Conservation (phyloP, 2,329 filamentous ascomycete species). For the Fusarium sp. region DNA sequence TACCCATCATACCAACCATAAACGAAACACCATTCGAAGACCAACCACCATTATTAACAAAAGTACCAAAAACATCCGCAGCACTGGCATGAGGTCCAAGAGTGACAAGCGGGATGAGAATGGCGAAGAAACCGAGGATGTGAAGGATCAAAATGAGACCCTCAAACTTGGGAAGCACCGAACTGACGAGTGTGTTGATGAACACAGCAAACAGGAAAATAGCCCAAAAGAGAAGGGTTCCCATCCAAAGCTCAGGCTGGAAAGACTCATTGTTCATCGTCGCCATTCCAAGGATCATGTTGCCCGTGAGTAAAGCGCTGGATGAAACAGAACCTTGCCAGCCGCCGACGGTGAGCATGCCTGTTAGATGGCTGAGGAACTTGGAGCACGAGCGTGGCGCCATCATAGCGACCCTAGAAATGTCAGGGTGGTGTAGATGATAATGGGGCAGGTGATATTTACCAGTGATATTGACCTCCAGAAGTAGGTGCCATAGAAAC, state of each 20-base stretch:
- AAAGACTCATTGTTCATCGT: constrained; percentile 52
- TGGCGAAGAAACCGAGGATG: constrained; percentile 51
- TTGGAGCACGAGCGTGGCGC: constrained; percentile 59
- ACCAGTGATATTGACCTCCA: constrained; percentile 69
- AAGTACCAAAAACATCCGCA: constrained; percentile 56
- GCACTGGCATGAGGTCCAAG: constrained; percentile 49
- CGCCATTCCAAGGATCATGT: constrained; percentile 54
- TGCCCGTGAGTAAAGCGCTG: constrained; percentile 57
- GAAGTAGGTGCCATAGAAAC: constrained; percentile 61
- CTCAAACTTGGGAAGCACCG: constrained; percentile 61
- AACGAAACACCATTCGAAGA: constrained; percentile 56
- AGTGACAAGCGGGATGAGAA: constrained; percentile 47
- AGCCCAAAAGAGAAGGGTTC: constrained; percentile 61
- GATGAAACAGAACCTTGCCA: constrained; percentile 54
- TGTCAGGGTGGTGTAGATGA: rapidly evolving
- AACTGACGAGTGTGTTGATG: constrained; percentile 61
- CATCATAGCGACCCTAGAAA: constrained; percentile 60
- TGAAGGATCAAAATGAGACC: constrained; percentile 62
- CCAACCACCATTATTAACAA: constrained; percentile 59
- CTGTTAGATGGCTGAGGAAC: constrained; percentile 63
- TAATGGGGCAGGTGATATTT: rapidly evolving
- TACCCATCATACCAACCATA: constrained; percentile 57
- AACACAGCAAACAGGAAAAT: constrained; percentile 59
- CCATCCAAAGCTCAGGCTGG: constrained; percentile 57
- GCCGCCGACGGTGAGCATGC: constrained; percentile 62